Evolutionary conservation across 2,329 filamentous ascomycete species (phyloP).

Genomic region (Pestalotiopsis sp.): DNA sequence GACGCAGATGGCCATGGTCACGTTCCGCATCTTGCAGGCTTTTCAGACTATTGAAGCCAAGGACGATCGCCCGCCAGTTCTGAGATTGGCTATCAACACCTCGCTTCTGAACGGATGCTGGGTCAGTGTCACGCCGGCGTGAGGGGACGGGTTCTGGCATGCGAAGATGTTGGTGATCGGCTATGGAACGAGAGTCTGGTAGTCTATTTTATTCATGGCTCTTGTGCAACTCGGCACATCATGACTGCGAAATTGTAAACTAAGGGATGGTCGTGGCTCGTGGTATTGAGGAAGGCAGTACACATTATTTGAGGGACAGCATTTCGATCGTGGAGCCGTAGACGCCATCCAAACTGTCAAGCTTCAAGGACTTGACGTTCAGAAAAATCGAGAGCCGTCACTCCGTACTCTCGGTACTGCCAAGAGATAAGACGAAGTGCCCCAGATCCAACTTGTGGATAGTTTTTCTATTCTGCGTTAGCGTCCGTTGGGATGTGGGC

Average conservation of each 20-base stretch:
- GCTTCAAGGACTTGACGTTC: background rate
- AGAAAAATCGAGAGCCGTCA: background rate
- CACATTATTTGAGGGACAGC: too few species aligned
- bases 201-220: too few species aligned
- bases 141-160: background rate
- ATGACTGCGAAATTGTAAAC: too few species aligned
- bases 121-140: constrained; percentile 28
- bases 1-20: constrained; percentile 32
- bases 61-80: constrained; percentile 28
- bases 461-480: constrained; percentile 8
- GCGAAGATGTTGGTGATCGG: background rate
- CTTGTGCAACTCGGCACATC: too few species aligned
- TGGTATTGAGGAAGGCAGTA: too few species aligned
- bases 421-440: constrained; percentile 10
- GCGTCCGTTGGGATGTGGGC: background rate
- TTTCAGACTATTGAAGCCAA: constrained; percentile 30
- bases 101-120: constrained; percentile 33
- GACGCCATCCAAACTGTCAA: background rate
- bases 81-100: constrained; percentile 30
- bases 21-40: constrained; percentile 31
- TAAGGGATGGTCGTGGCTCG: too few species aligned
- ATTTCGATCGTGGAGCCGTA: background rate
- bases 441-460: constrained; percentile 1
- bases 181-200: too few species aligned
- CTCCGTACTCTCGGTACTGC: background rate